These are phyloP conservation scores for Boeremia exigua DNA, from an alignment of 2,329 filamentous ascomycete species.

Conservation along the genomic window DNA sequence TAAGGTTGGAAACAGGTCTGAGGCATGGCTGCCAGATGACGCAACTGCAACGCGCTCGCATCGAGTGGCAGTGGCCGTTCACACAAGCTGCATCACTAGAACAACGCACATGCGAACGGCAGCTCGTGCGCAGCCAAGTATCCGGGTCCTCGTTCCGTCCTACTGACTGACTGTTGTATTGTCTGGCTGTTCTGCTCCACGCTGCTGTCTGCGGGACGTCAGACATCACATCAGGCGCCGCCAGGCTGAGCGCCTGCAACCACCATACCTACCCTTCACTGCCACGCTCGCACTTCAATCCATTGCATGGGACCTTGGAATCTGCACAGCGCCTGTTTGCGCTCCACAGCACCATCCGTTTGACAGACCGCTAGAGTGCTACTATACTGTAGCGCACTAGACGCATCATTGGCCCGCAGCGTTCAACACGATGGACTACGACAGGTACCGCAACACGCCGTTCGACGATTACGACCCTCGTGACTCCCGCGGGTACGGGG, in stretches of 20 bases:
- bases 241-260: slow-evolving; percentile 22
- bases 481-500: slow-evolving; percentile 19
- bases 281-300: not conserved
- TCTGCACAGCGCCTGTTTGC: slow-evolving; percentile 5
- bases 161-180: slow-evolving; percentile 12
- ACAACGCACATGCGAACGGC: slow-evolving; percentile 14
- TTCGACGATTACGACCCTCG: slow-evolving; percentile 15
- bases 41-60: slow-evolving; percentile 11
- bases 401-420: slow-evolving; percentile 4
- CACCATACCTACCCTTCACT: slow-evolving; percentile 5
- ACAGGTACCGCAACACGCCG: slow-evolving; percentile 46
- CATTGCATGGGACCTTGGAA: slow-evolving; percentile 9
- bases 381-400: slow-evolving; percentile 6
- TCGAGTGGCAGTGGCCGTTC: slow-evolving; percentile 7
- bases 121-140: slow-evolving; percentile 22
- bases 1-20: slow-evolving; percentile 8
- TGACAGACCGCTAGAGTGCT: slow-evolving; percentile 5
- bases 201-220: slow-evolving; percentile 19
- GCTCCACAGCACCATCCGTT: slow-evolving; percentile 2
- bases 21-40: slow-evolving; percentile 10
- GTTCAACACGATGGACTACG: slow-evolving; percentile 36
- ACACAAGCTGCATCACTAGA: slow-evolving; percentile 15
- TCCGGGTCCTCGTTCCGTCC: slow-evolving; percentile 8
- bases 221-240: slow-evolving; percentile 22
- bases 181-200: slow-evolving; percentile 9